Evolutionary conservation across 148 eudicot genomes (phyloP).

Genomic region (Tetragonia tetragonoides): DNA sequence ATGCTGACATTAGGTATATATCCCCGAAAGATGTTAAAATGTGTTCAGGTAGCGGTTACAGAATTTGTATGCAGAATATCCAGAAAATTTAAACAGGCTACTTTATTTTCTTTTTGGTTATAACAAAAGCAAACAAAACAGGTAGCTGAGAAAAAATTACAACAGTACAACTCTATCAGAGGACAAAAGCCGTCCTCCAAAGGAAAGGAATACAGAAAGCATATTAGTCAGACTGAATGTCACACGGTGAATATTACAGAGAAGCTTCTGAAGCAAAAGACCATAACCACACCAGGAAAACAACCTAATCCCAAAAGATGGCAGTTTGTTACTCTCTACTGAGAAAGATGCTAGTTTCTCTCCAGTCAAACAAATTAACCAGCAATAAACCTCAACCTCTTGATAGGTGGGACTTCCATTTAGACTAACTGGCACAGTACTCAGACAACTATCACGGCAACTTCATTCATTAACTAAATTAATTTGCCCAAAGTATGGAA

Average conservation of each 20-base stretch:
- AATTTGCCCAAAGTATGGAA: not conserved
- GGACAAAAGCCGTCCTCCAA: no score
- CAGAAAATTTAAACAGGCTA: not conserved
- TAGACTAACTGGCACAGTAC: not conserved
- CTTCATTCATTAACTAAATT: not conserved
- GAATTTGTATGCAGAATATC: not conserved
- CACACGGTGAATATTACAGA: no score
- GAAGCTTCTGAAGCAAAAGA: no score
- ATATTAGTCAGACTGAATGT: no score
- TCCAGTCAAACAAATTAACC: not conserved
- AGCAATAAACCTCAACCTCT: not conserved
- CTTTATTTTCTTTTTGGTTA: not conserved
- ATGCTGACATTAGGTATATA: slow-evolving; percentile 44
- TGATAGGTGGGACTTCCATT: not conserved
- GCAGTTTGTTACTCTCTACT: no score
- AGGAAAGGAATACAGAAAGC: no score
- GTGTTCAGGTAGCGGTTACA: not conserved
- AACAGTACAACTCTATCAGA: no score
- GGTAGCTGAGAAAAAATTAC: not conserved
- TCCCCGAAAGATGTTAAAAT: slow-evolving; percentile 12
- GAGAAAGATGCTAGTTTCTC: no score
- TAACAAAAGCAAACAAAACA: not conserved
- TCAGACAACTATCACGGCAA: not conserved
- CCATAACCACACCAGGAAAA: no score
- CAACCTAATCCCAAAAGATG: no score